phyloP scores from a whole-genome alignment of 176 grass and related monocot species.

The Carex scoparia region DNA sequence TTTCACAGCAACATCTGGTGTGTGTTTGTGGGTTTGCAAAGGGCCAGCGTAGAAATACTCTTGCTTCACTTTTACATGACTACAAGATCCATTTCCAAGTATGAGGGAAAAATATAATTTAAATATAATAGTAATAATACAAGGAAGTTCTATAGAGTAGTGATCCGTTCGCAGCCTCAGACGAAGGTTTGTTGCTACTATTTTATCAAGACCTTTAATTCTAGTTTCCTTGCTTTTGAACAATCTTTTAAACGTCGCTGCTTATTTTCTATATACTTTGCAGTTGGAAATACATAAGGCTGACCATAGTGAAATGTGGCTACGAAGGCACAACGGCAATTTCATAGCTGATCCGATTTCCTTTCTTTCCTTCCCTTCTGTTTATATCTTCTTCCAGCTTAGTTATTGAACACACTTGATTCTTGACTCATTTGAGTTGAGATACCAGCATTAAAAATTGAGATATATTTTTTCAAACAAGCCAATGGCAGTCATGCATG shows the following conservation, averaged over 20 bases:
- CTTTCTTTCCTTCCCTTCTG: neutral
- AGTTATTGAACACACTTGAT: too few relatives aligned
- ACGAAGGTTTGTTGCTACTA: neutral
- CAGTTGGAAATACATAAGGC: neutral
- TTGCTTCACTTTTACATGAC: conserved; percentile 64
- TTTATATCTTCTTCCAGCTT: too few relatives aligned
- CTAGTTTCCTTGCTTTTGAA: neutral
- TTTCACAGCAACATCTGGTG: neutral
- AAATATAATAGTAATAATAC: neutral
- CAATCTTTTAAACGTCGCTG: neutral
- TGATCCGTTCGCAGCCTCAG: neutral
- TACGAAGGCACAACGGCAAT: neutral
- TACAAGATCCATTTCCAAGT: conserved; percentile 85
- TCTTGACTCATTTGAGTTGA: too few relatives aligned
- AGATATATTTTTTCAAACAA: neutral
- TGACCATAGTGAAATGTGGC: neutral
- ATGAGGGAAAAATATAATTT: conserved; percentile 81
- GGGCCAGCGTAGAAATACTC: conserved; percentile 75
- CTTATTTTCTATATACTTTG: neutral
- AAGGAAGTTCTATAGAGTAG: neutral
- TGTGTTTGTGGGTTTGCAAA: conserved; percentile 42
- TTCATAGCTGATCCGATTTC: neutral
- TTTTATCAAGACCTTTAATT: neutral
- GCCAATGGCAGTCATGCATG: neutral
- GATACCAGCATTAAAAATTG: neutral